Evolutionary conservation across 176 grass and related monocot species (phyloP), one percentile per base, ranked within the genome.

Genomic region (Rhynchospora breviuscula): DNA sequence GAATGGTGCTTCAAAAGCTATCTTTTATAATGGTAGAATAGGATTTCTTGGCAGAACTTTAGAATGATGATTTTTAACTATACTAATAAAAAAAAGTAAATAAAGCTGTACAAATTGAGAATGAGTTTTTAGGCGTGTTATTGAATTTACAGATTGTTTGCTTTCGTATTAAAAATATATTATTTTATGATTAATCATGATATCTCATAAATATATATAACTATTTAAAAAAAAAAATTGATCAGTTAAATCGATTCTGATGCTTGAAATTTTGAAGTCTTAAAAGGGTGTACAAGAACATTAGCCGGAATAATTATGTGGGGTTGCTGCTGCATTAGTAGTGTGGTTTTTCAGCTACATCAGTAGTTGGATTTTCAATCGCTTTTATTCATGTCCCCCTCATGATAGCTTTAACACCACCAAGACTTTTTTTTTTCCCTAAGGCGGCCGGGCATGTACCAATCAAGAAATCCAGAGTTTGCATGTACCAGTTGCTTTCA

Each of bases 401-500:
- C 25, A 18, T 78, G 73, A 77, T 56, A 18, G 23, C 73, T 57
- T 56, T 49, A 3, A 14, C 72, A 54, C 67, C 67, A 71, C 67
- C 43, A 71, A 71, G 15, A 46, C n/a, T 47, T n/a, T 70, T 26
- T 45, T 23, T 78, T 23, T 29, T 33, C 3, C 25, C 7, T 33
- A 31, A 17, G 14, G 18, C 13, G 5, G 10, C 51, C 73, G 8
- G 31, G 73, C 51, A 33, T 78, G 73, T 77, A 77, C 73, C 73
- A 77, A 77, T 54, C 22, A 77, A 56, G 49, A 77, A 77, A 33
- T 78, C 46, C 73, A 78, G 21, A 5, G 6, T 29, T 57, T 57
- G 73, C 73, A 78, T 78, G 73, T 78, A 78, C 73, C 51, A 17
- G 73, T 78, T 57, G 73, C 73, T 78, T 78, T 78, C 73, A 78